These are phyloP conservation scores for Hymenoscyphus repandus DNA, from an alignment of 2,329 filamentous ascomycete genomes.

Conservation along the genomic window DNA sequence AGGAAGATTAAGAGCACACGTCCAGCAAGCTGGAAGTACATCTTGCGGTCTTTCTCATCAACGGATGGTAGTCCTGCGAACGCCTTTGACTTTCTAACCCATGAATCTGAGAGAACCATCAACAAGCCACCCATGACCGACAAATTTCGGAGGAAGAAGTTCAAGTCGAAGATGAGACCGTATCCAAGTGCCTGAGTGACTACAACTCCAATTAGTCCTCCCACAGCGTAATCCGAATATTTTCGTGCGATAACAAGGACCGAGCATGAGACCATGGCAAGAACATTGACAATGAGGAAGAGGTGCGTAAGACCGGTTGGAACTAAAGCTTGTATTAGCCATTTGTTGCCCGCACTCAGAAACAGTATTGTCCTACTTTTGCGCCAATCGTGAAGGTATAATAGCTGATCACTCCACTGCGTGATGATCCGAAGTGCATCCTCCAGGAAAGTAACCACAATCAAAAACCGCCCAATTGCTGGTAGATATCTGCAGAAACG, in stretches of 20 bases:
- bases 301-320: constrained; percentile 82
- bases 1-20: constrained; percentile 95
- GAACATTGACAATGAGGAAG: constrained; percentile 85
- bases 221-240: constrained; percentile 88
- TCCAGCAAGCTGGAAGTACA: constrained; percentile 99
- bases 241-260: constrained; percentile 84
- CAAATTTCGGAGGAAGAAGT: constrained; percentile 99
- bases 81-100: constrained; percentile 95
- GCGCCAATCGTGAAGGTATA: constrained; percentile 88
- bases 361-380: constrained; percentile 58
- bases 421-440: constrained; percentile 94
- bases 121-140: constrained; percentile 95
- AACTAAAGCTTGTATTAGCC: constrained; percentile 49
- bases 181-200: constrained; percentile 93
- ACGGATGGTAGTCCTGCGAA: constrained; percentile 90
- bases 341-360: neutral
- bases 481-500: constrained; percentile 68
- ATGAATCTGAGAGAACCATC: constrained; percentile 97
- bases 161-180: constrained; percentile 96
- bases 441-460: constrained; percentile 97
- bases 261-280: constrained; percentile 81
- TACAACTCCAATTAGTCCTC: constrained; percentile 84
- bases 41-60: constrained; percentile 99
- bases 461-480: constrained; percentile 92
- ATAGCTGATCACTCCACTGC: constrained; percentile 93